Conservation (phyloP, 257 asterid species). For the Gentiana straminea region DNA sequence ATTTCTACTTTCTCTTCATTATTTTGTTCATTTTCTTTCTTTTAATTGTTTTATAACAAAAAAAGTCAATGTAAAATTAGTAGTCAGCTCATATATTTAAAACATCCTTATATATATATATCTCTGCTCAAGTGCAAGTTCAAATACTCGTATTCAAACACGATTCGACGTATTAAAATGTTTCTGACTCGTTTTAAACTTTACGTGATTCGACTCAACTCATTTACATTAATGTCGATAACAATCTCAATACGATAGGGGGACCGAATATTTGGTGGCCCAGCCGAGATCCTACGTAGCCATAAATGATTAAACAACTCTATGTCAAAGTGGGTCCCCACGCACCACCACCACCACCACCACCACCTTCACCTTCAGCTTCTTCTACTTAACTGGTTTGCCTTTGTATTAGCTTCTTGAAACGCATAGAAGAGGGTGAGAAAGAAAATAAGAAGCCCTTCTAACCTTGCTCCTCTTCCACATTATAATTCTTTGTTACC, state of each 20-base stretch:
- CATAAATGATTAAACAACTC: conserved; percentile 14
- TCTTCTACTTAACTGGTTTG: neutral
- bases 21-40: neutral
- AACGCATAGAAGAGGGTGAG: neutral
- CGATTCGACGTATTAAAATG: neutral
- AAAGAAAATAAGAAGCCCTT: neutral
- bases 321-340: conserved; percentile 18
- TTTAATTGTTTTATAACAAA: neutral
- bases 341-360: no score
- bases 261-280: conserved; percentile 20
- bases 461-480: neutral
- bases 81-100: no score
- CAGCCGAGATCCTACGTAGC: conserved; percentile 23
- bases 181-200: neutral
- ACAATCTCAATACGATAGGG: neutral
- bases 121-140: neutral
- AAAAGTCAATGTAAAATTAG: neutral
- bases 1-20: no score
- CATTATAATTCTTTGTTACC: neutral
- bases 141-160: neutral
- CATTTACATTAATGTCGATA: no score
- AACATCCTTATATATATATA: neutral
- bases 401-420: no score
- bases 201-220: neutral
- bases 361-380: neutral